Base-by-base conservation (phyloP, 2,329 filamentous ascomycete species). In the Microsporum canis region DNA sequence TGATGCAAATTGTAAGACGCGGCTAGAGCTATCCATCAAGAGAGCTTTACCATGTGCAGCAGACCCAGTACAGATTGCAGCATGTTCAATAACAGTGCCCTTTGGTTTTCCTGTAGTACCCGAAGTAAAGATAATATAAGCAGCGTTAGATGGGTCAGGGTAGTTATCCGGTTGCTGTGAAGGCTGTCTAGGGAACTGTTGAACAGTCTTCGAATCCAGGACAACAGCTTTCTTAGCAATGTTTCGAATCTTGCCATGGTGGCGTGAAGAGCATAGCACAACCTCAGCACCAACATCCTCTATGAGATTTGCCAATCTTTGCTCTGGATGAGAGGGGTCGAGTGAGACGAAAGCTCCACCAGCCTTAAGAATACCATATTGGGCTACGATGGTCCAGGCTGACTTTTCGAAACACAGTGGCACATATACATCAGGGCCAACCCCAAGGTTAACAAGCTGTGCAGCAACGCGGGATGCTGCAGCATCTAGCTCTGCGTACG, bases 11-110 rank as follows among this genome's bases (percentile, higher is more conserved):
- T 84, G 80, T 69, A 86, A 76, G 2, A 85, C 80, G 3, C 86
- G 78, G 8, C 83, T 84, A 70, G 71, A 4, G 68, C 72, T 57
- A 75, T 76, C 58, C 84, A 81, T 71, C 31, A 77, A 73, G 1
- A 85, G 71, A 0, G 78, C 76, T 0, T 76, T 72, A 0, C 77
- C 80, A 66, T 85, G 80, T 0, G 78, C 77, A 2, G 78, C 67
- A 55, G 83, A 79, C 0, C 78, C 76, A 0, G 83, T 82, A 1
- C 81, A 81, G 0, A 87, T 75, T 0, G 82, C 79, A 0, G 74
- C 74, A 66, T 88, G 86, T 5, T 81, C 82, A 63, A 87, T 82
- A 17, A 85, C 81, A 10, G 85, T 81, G 1, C 83, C 84, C 61
- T 84, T 83, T 0, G 82, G 81, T 58, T 77, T 79, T 57, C 79